Conservation (phyloP, 1,284 basidiomycete genomes). For the Inonotus obliquus region DNA sequence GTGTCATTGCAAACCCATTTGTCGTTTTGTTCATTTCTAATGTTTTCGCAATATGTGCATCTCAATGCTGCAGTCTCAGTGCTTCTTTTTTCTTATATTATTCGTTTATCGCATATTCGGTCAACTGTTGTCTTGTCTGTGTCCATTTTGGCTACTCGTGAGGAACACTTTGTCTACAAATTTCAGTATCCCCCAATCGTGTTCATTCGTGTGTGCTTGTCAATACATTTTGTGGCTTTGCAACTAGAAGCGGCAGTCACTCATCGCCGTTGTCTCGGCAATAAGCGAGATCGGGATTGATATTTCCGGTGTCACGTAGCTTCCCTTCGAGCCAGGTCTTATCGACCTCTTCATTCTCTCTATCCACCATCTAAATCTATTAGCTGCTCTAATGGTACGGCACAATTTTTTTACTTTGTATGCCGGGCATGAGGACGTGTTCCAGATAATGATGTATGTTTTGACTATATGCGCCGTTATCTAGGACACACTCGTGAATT, state of each 20-base stretch:
- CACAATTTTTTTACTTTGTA: not conserved
- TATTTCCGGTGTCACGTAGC: not conserved
- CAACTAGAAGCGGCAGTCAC: not conserved
- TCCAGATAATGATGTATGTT: not conserved
- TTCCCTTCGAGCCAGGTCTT: not conserved
- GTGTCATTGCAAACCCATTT: not conserved
- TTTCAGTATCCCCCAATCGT: not conserved
- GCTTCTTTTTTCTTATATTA: not conserved
- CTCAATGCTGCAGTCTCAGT: not conserved
- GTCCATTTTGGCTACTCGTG: not conserved
- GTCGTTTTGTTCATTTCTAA: not conserved
- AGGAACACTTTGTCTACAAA: not conserved
- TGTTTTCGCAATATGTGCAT: not conserved
- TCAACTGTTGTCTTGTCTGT: not conserved
- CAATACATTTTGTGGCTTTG: not conserved
- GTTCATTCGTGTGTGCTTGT: not conserved
- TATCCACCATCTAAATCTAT: not conserved
- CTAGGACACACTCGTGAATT: constrained; percentile 59
- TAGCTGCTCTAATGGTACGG: not conserved
- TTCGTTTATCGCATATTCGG: constrained; percentile 2
- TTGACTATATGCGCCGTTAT: not conserved
- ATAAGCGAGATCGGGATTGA: not conserved
- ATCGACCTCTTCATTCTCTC: not conserved
- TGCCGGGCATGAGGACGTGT: not conserved
- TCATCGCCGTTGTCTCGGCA: not conserved